Percentiles rank a stretch among this genome's conserved stretches.
Evolutionary conservation across 1,139 yeast genomes (phyloP).

Genomic region (Saccharomycopsis hybrid): DNA sequence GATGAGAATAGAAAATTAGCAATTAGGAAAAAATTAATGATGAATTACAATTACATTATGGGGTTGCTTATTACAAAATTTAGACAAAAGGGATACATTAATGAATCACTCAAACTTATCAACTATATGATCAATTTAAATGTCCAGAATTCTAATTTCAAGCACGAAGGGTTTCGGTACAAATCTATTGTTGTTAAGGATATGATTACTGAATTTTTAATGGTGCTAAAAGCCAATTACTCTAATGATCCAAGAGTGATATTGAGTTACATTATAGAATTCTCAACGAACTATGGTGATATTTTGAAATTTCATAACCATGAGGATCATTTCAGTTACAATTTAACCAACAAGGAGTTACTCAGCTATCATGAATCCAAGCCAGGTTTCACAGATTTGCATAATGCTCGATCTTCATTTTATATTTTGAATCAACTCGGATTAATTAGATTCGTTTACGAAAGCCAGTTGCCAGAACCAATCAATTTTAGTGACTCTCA

Average conservation of each 20-base stretch:
- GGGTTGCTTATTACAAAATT: conserved; percentile 9
- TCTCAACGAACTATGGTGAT: conserved; percentile 6
- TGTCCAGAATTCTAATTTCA: conserved; percentile 27
- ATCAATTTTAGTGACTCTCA: conserved; percentile 15
- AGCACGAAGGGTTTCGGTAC: conserved; percentile 20
- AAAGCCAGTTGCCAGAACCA: conserved; percentile 1
- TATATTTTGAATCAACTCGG: conserved; percentile 16
- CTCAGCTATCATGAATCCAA: conserved; percentile 5
- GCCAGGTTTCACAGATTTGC: background rate
- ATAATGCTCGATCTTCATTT: conserved; percentile 12
- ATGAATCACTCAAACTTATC: conserved; percentile 14
- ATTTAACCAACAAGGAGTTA: conserved; percentile 4
- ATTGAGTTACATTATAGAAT: conserved; percentile 15
- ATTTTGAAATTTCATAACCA: background rate
- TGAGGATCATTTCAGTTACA: background rate
- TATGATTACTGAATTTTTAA: conserved; percentile 15
- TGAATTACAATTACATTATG: conserved; percentile 13
- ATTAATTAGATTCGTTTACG: conserved; percentile 12
- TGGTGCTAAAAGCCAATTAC: conserved; percentile 9
- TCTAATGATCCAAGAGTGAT: conserved; percentile 16
- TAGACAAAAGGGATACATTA: conserved; percentile 11
- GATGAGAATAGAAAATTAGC: conserved; percentile 2
- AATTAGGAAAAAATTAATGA: background rate
- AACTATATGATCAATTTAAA: conserved; percentile 26
- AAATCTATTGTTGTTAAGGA: conserved; percentile 11